These are phyloP conservation scores for Macaranga tanarius DNA, from an alignment of 441 rosid species.

Conservation along the genomic window DNA sequence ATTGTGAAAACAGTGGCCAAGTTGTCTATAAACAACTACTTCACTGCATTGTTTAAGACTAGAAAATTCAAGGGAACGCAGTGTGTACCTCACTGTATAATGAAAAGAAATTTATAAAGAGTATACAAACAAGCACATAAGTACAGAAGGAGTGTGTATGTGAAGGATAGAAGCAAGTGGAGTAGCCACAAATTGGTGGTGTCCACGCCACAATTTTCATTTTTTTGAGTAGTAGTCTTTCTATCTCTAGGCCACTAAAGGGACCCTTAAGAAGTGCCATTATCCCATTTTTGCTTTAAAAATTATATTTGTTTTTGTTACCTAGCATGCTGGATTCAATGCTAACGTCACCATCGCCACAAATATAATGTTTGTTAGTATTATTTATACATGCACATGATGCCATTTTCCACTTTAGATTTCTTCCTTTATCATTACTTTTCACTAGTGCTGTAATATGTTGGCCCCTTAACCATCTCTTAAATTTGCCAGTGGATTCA, in stretches of 20 bases:
- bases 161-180: conserved; percentile 36
- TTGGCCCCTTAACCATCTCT: conserved; percentile 10
- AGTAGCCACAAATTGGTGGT: conserved; percentile 55
- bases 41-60: background rate
- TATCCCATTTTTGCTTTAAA: conserved; percentile 12
- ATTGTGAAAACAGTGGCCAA: background rate
- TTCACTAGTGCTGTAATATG: conserved; percentile 29
- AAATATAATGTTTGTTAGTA: conserved; percentile 22
- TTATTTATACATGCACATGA: conserved; percentile 33
- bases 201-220: conserved; percentile 43
- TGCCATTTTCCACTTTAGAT: conserved; percentile 45
- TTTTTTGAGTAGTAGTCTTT: conserved; percentile 18
- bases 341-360: conserved; percentile 43
- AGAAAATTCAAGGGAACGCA: conserved; percentile 7
- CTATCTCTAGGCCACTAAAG: conserved; percentile 37
- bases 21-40: background rate
- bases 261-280: conserved; percentile 35
- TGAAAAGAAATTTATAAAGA: too few relatives aligned
- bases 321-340: conserved; percentile 28
- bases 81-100: background rate
- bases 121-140: background rate
- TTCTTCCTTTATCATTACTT: conserved; percentile 33
- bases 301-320: conserved; percentile 3
- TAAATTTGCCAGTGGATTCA: conserved; percentile 17
- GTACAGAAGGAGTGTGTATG: background rate